Evolutionary conservation across 768 basidiomycete species (phyloP).

Genomic region (Agaricus subrufescens): DNA sequence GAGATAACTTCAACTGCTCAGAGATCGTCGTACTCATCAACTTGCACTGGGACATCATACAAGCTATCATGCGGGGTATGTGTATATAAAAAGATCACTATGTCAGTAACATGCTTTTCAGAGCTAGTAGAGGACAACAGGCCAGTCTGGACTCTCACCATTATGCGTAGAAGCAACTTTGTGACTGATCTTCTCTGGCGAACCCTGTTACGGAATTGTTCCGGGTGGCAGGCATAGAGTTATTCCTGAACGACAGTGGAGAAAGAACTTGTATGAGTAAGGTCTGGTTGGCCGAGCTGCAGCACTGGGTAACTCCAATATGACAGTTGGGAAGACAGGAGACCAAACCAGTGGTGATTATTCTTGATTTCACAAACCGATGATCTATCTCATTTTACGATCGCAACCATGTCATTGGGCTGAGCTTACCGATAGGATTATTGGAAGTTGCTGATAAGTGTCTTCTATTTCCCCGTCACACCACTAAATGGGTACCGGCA

Average conservation of each 20-base stretch:
- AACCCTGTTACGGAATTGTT: conserved; percentile 8
- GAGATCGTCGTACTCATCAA: neutral
- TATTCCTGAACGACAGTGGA: conserved; percentile 9
- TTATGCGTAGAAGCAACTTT: conserved; percentile 9
- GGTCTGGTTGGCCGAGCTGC: conserved; percentile 1
- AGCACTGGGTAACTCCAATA: neutral
- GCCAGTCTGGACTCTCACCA: conserved; percentile 7
- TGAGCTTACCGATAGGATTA: neutral
- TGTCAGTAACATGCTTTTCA: conserved; percentile 1
- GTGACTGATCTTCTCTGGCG: conserved; percentile 14
- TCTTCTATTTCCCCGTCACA: neutral
- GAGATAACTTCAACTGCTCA: neutral
- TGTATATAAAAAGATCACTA: neutral
- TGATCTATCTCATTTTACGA: conserved; percentile 6
- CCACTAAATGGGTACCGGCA: neutral
- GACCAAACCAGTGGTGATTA: conserved; percentile 14
- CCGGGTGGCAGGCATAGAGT: conserved; percentile 7
- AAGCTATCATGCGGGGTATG: neutral
- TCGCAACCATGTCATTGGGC: conserved; percentile 9
- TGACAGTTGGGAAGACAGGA: neutral
- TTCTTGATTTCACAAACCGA: conserved; percentile 1
- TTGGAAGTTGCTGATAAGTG: neutral
- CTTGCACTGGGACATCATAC: neutral
- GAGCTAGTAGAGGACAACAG: neutral
- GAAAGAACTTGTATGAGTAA: conserved; percentile 8